Conservation (phyloP, 2,329 filamentous ascomycete genomes). For the Emergomyces pasteurianus region DNA sequence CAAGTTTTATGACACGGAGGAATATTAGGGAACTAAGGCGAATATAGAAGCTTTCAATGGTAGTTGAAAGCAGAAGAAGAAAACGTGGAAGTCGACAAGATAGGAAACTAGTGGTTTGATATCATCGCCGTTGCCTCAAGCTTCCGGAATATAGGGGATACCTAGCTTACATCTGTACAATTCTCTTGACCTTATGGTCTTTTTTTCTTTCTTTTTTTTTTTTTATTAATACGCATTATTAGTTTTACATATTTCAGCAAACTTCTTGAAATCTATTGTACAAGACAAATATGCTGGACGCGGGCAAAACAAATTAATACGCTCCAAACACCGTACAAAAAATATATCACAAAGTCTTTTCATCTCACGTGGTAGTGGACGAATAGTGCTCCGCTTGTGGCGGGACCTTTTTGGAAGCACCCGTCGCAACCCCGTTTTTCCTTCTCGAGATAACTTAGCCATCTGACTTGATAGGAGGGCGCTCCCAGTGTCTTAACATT, state of each 20-base stretch:
- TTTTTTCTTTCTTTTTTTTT: no score
- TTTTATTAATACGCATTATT: background rate
- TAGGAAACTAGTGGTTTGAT: background rate
- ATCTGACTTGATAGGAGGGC: conserved; percentile 38
- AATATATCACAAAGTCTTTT: background rate
- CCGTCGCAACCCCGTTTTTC: background rate
- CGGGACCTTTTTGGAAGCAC: background rate
- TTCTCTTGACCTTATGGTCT: background rate
- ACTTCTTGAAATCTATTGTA: background rate
- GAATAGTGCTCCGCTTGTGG: background rate
- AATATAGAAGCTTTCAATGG: conserved; percentile 10
- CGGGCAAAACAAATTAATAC: background rate
- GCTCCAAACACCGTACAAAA: background rate
- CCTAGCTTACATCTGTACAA: background rate
- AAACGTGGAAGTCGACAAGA: background rate
- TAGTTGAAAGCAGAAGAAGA: background rate
- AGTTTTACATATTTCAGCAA: background rate
- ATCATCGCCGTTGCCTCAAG: background rate
- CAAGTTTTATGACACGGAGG: conserved; percentile 8
- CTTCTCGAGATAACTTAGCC: background rate
- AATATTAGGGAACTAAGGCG: conserved; percentile 13
- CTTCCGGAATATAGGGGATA: background rate
- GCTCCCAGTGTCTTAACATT: conserved; percentile 58
- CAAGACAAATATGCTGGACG: background rate
- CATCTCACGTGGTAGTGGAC: background rate